Conservation (phyloP, 2,329 filamentous ascomycete genomes). For the Colletotrichum simmondsii region DNA sequence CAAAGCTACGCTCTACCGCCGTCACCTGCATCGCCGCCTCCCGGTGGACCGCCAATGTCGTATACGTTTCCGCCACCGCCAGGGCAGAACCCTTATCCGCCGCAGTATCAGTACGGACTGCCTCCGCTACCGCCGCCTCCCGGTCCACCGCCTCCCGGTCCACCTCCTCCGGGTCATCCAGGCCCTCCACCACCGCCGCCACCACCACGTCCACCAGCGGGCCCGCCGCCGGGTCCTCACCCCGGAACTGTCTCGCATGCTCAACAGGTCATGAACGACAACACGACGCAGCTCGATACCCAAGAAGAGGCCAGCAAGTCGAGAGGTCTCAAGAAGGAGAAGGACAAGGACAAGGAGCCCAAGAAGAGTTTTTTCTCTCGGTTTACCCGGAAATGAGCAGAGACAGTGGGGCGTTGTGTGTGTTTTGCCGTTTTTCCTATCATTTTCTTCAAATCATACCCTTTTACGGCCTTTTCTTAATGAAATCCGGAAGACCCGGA, state of each 20-base stretch:
- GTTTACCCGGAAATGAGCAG: not conserved
- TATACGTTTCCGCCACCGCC: not conserved
- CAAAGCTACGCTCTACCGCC: slow-evolving; percentile 44
- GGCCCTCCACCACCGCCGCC: slow-evolving; percentile 20
- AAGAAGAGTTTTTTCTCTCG: slow-evolving; percentile 25
- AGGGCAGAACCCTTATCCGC: not conserved
- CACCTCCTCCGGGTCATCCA: not conserved
- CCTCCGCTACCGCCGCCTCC: not conserved
- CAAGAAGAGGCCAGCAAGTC: slow-evolving; percentile 44
- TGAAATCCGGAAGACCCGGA: not conserved
- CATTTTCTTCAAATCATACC: not conserved
- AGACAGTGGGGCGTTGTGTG: not conserved
- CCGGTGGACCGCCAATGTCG: too few relatives aligned
- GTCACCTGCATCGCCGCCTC: slow-evolving; percentile 38
- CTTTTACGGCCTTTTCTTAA: slow-evolving; percentile 4
- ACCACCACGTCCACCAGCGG: not conserved
- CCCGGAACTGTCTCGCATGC: slow-evolving; percentile 58
- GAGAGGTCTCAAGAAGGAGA: not conserved
- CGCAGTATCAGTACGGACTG: not conserved
- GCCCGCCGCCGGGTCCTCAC: slow-evolving; percentile 25
- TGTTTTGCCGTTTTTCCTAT: not conserved
- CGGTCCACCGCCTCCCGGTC: not conserved
- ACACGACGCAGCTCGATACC: slow-evolving; percentile 62
- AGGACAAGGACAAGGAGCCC: not conserved
- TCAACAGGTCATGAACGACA: slow-evolving; percentile 63